A percentile compares a stretch with the other conserved stretches of the same genome.
Conservation (phyloP, 805 yeast species). For the Pachysolen tannophilus region DNA sequence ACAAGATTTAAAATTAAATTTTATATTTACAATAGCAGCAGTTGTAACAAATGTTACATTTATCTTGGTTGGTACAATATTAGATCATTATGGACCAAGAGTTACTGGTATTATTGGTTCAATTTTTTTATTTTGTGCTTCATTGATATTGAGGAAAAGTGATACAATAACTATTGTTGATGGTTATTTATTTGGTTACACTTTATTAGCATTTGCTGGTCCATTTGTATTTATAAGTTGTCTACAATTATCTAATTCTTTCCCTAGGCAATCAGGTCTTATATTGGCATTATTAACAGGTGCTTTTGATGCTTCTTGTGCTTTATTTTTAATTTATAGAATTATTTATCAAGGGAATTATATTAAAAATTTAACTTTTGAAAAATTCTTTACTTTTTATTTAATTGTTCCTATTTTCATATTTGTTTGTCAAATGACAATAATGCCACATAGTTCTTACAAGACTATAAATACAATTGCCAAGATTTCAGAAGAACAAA, state of each 20-base stretch:
- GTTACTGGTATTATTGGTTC: conserved; percentile 48
- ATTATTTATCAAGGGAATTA: conserved; percentile 25
- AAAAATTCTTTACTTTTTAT: conserved; percentile 37
- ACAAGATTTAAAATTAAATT: conserved; percentile 46
- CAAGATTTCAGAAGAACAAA: conserved; percentile 63
- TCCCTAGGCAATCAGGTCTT: conserved; percentile 45
- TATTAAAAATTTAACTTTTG: conserved; percentile 28
- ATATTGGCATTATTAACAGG: conserved; percentile 48
- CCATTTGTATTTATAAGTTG: conserved; percentile 49
- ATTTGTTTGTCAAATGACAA: conserved; percentile 31
- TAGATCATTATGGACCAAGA: conserved; percentile 45
- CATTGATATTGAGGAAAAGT: conserved; percentile 36
- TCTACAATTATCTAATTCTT: conserved; percentile 49
- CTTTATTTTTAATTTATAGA: conserved; percentile 42
- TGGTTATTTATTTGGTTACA: conserved; percentile 45
- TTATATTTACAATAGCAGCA: conserved; percentile 55
- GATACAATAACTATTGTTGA: conserved; percentile 26
- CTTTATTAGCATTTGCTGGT: conserved; percentile 48
- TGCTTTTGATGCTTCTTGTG: conserved; percentile 52
- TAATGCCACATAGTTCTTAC: conserved; percentile 48
- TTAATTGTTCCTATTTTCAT: conserved; percentile 43
- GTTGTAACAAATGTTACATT: conserved; percentile 49
- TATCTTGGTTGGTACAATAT: conserved; percentile 37
- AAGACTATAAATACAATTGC: conserved; percentile 59
- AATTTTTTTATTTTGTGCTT: conserved; percentile 34